These are phyloP conservation scores for Pseudocercospora pini-densiflorae DNA, from an alignment of 2,329 filamentous ascomycete species.

Conservation along the genomic window DNA sequence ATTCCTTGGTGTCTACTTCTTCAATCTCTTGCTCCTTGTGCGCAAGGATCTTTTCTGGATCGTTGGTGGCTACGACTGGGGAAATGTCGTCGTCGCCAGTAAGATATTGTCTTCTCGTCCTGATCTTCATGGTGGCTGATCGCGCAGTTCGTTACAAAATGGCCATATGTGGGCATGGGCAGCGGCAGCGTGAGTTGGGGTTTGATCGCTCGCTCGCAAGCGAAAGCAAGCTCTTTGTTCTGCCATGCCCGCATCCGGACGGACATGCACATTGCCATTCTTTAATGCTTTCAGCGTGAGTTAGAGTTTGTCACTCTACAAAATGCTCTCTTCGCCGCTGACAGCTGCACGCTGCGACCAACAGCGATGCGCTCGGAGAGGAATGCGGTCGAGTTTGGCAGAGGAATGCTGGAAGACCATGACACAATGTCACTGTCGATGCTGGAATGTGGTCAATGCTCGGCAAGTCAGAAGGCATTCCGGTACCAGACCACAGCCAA, in stretches of 20 bases:
- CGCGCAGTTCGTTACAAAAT: not conserved
- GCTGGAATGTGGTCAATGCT: conserved; percentile 1
- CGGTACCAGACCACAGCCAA: not conserved
- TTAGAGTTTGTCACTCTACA: not conserved
- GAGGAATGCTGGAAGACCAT: not conserved
- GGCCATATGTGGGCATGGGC: not conserved
- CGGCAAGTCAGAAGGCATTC: not conserved
- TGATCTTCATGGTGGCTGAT: not conserved
- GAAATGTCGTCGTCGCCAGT: conserved; percentile 3
- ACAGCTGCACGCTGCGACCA: too few species aligned
- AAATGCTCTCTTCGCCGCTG: not conserved
- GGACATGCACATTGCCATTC: not conserved
- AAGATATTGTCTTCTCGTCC: not conserved
- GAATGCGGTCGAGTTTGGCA: not conserved
- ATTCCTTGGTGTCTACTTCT: not conserved
- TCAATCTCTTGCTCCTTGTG: not conserved
- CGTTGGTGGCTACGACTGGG: not conserved
- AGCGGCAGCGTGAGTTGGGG: not conserved
- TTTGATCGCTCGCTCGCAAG: not conserved
- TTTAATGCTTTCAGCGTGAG: not conserved
- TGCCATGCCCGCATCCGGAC: not conserved
- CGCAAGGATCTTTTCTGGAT: not conserved
- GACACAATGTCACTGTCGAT: not conserved
- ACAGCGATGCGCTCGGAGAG: not conserved
- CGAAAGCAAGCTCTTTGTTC: not conserved